These are phyloP conservation scores for Leccinum pellstonianum DNA, from an alignment of 768 basidiomycete genomes.

Conservation along the genomic window DNA sequence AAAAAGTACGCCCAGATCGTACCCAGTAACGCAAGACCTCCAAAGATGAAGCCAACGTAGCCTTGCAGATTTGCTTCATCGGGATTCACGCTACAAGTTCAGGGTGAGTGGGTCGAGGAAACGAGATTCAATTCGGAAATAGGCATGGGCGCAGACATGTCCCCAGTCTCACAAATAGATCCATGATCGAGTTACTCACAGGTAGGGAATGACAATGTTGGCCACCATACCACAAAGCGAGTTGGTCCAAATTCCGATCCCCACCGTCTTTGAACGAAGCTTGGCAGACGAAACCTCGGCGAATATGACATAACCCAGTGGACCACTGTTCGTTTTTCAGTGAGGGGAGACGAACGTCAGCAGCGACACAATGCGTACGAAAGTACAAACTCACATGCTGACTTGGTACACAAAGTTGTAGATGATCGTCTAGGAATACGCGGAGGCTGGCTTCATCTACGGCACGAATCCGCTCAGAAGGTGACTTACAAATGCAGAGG, in stretches of 20 bases:
- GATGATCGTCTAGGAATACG: slow-evolving; percentile 22
- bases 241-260: slow-evolving; percentile 26
- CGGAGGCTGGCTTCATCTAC: not conserved
- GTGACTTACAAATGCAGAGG: slow-evolving; percentile 23
- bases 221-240: slow-evolving; percentile 27
- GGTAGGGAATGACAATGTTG: slow-evolving; percentile 29
- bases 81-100: slow-evolving; percentile 24
- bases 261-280: slow-evolving; percentile 32
- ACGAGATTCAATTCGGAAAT: not conserved
- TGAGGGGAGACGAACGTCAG: not conserved
- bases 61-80: slow-evolving; percentile 28
- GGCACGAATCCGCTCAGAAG: no score
- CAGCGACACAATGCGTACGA: not conserved
- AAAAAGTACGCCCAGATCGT: slow-evolving; percentile 28
- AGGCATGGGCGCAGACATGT: not conserved
- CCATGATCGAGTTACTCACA: slow-evolving; percentile 12
- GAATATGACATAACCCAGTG: slow-evolving; percentile 29
- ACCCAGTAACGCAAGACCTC: slow-evolving; percentile 22
- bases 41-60: slow-evolving; percentile 31
- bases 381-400: slow-evolving; percentile 20
- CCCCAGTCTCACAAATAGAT: not conserved
- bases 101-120: not conserved
- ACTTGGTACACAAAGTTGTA: slow-evolving; percentile 32
- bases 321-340: slow-evolving; percentile 19
- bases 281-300: slow-evolving; percentile 31